A percentile compares a stretch with the other conserved stretches of the same genome.
Evolutionary conservation across 495 filamentous ascomycete species (phyloP).

Genomic region (Penicillium robsamsonii): DNA sequence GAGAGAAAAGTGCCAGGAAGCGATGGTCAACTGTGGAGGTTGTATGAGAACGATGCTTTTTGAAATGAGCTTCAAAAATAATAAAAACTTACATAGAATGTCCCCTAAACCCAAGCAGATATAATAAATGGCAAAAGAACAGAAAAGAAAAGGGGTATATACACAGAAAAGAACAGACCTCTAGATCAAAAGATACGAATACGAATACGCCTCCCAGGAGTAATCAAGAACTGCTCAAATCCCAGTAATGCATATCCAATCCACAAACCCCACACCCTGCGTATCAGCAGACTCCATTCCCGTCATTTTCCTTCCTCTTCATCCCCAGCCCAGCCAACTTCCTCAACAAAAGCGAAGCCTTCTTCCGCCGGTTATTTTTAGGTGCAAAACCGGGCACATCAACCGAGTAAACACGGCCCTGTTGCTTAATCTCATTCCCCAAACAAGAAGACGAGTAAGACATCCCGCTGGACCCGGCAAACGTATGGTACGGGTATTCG

Average conservation of each 20-base stretch:
- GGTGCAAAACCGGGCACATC: neutral
- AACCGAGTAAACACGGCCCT: constrained; percentile 11
- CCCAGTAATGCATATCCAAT: neutral
- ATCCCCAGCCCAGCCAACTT: constrained; percentile 26
- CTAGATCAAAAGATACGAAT: too few species aligned
- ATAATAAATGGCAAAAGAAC: neutral
- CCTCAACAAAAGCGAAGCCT: constrained; percentile 22
- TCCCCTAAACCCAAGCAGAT: neutral
- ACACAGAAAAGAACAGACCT: neutral
- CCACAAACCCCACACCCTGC: neutral
- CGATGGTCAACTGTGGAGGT: neutral
- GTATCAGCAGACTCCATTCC: neutral
- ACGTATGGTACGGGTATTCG: neutral
- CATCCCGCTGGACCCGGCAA: constrained; percentile 4
- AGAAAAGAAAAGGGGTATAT: constrained; percentile 1
- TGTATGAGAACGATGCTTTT: neutral
- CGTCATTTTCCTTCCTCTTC: constrained; percentile 10
- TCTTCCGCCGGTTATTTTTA: constrained; percentile 10
- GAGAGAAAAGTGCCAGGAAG: too few species aligned
- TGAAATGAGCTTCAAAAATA: neutral
- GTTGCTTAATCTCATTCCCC: constrained; percentile 1
- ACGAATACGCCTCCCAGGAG: neutral
- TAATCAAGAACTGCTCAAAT: neutral
- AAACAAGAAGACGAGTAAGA: constrained; percentile 4
- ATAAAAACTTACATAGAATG: neutral